Percentiles rank a stretch among this genome's conserved stretches.
Evolutionary conservation across 2,329 filamentous ascomycete species (phyloP).

Genomic region (Colletotrichum chlorophyti): DNA sequence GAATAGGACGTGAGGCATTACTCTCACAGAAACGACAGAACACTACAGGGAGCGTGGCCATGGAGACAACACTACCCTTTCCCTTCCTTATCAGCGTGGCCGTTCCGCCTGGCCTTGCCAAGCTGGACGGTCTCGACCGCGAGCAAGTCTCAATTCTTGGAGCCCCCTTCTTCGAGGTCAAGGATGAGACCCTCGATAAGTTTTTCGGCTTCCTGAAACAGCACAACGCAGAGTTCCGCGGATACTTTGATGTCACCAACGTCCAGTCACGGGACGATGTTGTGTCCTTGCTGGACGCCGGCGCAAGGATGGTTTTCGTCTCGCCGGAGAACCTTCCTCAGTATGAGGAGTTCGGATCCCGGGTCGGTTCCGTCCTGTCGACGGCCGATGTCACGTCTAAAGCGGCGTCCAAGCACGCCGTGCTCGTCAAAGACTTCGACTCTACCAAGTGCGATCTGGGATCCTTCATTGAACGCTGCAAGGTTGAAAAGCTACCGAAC

Average conservation of each 20-base stretch:
- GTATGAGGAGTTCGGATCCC: slow-evolving; percentile 61
- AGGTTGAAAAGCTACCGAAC: slow-evolving; percentile 52
- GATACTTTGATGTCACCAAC: slow-evolving; percentile 79
- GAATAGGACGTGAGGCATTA: no score
- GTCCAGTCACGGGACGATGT: slow-evolving; percentile 76
- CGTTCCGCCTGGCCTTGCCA: slow-evolving; percentile 54
- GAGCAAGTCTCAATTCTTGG: slow-evolving; percentile 67
- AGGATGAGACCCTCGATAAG: slow-evolving; percentile 53
- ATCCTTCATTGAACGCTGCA: slow-evolving; percentile 52
- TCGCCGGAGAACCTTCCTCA: slow-evolving; percentile 70
- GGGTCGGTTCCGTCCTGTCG: slow-evolving; percentile 60
- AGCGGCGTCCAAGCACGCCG: slow-evolving; percentile 52
- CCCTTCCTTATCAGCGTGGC: slow-evolving; percentile 68
- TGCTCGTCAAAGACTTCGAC: slow-evolving; percentile 62
- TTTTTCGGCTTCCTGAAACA: slow-evolving; percentile 55
- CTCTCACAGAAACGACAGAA: not conserved
- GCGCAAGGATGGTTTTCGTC: slow-evolving; percentile 86
- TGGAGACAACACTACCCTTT: slow-evolving; percentile 70
- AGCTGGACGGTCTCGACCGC: slow-evolving; percentile 59
- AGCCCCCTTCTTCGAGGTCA: slow-evolving; percentile 63
- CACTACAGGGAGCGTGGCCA: slow-evolving; percentile 38
- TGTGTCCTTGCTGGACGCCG: slow-evolving; percentile 81
- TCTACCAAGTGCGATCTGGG: slow-evolving; percentile 45
- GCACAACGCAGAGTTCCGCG: slow-evolving; percentile 59
- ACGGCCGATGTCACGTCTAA: slow-evolving; percentile 48